Evolutionary conservation across 345 rosid genomes (phyloP), one percentile per base, ranked within the genome.

Genomic region (Hevea brasiliensis): DNA sequence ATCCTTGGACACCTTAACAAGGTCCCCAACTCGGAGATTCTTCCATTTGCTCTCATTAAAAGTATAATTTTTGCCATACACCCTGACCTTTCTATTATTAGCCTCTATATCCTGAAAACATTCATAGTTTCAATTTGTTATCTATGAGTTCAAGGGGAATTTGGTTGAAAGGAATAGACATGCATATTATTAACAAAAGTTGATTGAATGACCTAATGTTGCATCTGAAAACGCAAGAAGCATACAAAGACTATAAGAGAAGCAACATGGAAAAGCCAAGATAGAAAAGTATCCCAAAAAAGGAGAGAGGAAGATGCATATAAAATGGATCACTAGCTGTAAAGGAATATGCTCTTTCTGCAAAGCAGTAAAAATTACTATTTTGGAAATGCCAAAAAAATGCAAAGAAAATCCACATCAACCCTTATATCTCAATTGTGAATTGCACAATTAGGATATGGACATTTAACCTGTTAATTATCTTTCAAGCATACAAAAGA

Each of bases 21-120:
- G 66, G 75, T 89, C 86, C 74, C 98, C 98, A 76, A 94, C 98
- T 37, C 81, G 74, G 44, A 94, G 88, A 61, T 83, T 67, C 81
- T 89, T 87, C 98, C 98, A 94, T 73, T 78, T 87, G 0, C 82
- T 92, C 75, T 67, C 81, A 0, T 44, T 37, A 54, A 90, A 89
- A 12, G 76, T 59, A 48, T 74, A 35, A 21, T 66, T 77, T 77
- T 68, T 87, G 62, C 77, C 71, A 51, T 62, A 83, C 61, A 88
- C 90, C 68, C 63, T 27, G 60, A 83, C 90, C 81, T 76, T 85
- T 67, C 97, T 84, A 73, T 92, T 94, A 82, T 94, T 94, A 53
- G 98, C 95, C 81, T 86, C 92, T 70, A 94, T 11, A 72, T 92
- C 97, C 97, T 94, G 86, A 27, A 73, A 81, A 62, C 77, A 75